Base-by-base conservation (phyloP, 163 green algal species). In the Chlamydomonas reinhardtii region DNA sequence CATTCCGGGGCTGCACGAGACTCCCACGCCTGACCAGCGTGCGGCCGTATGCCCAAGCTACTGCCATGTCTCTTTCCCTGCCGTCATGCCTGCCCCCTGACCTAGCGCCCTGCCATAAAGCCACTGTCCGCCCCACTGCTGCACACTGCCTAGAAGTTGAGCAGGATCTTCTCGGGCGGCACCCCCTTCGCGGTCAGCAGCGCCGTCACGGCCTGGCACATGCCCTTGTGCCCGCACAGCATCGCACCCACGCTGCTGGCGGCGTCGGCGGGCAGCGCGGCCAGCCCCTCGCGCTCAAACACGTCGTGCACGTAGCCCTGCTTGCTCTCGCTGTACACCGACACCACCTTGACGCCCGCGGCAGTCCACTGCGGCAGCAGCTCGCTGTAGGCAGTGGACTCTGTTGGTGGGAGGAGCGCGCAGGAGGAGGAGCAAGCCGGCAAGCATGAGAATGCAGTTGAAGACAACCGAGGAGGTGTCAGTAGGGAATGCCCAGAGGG, bases 191-290 rank as follows among this genome's bases (percentile, higher is more conserved):
- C 81, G 5, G 82, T 84, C 11, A 98, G 83, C 52, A 95, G 64
- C 64, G 92, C 90, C 2, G 91, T 98, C 5, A 98, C 74, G 0
- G 91, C 91, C 62, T 94, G 90, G 61, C 87, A 93, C 97, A 99
- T 98, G 62, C 96, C 95, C 84, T 98, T 97, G 56, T 98, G 96
- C 14, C 97, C 97, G 77, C 94, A 98, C 83, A 99, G 90, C 73
- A 98, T 88, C 17, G 94, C 96, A 12, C 92, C 94, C 59, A 94
- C 90, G 22, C 83, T 76, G 22, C 80, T 64, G 37, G 43, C 76
- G 2, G 85, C 59, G 34, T 74, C 72, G 2, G 37, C 68, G 34
- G 80, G 72, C 54, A 91, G 76, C 19, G 27, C 16, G 19, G 80
- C 56, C 80, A 86, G 69, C 24, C 80, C 80, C 80, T 87, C 82